A percentile compares a stretch with the other conserved stretches of the same genome.
Evolutionary conservation across 768 basidiomycete species (phyloP).

Genomic region (Pluteus cervinus): DNA sequence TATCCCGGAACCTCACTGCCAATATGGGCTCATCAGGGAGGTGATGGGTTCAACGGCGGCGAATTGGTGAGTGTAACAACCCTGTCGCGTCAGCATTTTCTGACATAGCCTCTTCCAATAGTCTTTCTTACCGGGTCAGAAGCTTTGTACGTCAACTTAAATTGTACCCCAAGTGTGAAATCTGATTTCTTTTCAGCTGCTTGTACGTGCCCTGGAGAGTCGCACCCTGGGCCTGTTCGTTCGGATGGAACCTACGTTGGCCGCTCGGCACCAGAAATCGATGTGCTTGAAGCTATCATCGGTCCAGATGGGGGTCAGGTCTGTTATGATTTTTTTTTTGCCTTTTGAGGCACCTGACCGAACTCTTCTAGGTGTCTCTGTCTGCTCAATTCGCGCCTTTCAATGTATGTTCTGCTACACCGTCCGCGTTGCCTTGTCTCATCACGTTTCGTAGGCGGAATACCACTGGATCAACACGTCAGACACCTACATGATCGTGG

Average conservation of each 20-base stretch:
- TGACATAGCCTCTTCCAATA: slow-evolving; percentile 18
- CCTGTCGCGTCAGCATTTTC: slow-evolving; percentile 18
- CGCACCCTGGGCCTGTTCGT: slow-evolving; percentile 31
- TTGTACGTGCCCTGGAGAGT: slow-evolving; percentile 33
- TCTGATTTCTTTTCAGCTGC: slow-evolving; percentile 16
- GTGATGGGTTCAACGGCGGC: slow-evolving; percentile 33
- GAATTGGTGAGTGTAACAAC: slow-evolving; percentile 19
- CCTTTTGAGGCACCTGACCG: slow-evolving; percentile 3
- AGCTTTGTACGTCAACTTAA: slow-evolving; percentile 26
- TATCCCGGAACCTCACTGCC: slow-evolving; percentile 49
- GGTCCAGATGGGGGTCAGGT: slow-evolving; percentile 39
- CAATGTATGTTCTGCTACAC: slow-evolving; percentile 36
- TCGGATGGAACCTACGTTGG: slow-evolving; percentile 50
- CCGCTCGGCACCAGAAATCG: slow-evolving; percentile 60
- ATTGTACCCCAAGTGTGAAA: background rate
- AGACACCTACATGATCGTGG: slow-evolving; percentile 43
- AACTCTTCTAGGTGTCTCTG: slow-evolving; percentile 40
- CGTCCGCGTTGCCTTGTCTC: slow-evolving; percentile 17
- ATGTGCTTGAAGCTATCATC: slow-evolving; percentile 52
- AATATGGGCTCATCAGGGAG: slow-evolving; percentile 32
- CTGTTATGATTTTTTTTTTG: slow-evolving; percentile 1
- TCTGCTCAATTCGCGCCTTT: slow-evolving; percentile 54
- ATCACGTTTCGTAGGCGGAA: slow-evolving; percentile 42
- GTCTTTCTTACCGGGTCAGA: slow-evolving; percentile 68
- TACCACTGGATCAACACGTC: slow-evolving; percentile 47